These are phyloP conservation scores for Erysimum cheiri DNA, from an alignment of 441 rosid genomes.

Conservation along the genomic window DNA sequence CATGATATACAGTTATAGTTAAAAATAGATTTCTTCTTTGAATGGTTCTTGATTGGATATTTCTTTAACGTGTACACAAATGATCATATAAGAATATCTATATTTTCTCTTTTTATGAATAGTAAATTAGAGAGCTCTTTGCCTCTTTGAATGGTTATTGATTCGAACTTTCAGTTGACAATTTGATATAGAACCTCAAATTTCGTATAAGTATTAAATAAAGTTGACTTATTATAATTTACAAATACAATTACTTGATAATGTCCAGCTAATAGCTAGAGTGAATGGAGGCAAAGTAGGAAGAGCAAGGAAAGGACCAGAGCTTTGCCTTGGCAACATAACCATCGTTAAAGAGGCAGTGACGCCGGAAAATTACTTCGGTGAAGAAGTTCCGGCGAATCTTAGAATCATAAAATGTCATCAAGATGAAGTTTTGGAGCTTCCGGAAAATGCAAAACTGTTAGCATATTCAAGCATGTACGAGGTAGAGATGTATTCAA, in stretches of 20 bases:
- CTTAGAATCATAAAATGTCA: conserved; percentile 69
- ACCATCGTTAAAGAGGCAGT: conserved; percentile 54
- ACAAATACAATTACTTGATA: background rate
- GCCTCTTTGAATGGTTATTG: conserved; percentile 2
- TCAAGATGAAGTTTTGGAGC: conserved; percentile 77
- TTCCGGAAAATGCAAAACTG: conserved; percentile 68
- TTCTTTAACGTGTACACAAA: background rate
- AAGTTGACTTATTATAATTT: background rate
- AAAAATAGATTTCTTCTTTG: conserved; percentile 2
- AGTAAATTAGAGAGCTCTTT: background rate
- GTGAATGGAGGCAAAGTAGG: conserved; percentile 77
- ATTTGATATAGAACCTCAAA: background rate
- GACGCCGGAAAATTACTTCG: conserved; percentile 37
- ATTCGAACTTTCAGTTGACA: conserved; percentile 17
- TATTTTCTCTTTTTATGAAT: background rate
- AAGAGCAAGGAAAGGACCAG: conserved; percentile 70
- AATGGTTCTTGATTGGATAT: background rate
- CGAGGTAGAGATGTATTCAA: conserved; percentile 68
- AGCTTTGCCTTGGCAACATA: conserved; percentile 69
- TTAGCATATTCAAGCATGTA: conserved; percentile 75
- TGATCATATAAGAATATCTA: background rate
- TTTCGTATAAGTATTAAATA: background rate
- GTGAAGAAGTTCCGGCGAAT: conserved; percentile 47
- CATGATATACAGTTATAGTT: no score
- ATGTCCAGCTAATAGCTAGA: conserved; percentile 66